Percentiles rank a stretch among this genome's conserved stretches.
These are phyloP conservation scores for Penicillium sclerotiorum DNA, from an alignment of 2,329 filamentous ascomycete genomes.

Conservation along the genomic window DNA sequence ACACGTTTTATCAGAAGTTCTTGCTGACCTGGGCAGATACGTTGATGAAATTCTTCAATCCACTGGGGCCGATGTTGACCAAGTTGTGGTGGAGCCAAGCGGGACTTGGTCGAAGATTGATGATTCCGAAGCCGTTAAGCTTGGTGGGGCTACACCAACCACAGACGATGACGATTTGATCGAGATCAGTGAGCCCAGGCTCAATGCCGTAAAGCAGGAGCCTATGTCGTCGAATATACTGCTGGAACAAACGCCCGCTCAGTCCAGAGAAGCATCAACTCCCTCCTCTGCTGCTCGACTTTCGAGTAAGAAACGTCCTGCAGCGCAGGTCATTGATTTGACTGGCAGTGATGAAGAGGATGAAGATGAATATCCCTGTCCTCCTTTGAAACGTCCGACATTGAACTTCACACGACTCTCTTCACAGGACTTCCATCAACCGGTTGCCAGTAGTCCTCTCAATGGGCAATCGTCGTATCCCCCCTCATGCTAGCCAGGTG, in stretches of 20 bases:
- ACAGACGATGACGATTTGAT: conserved; percentile 54
- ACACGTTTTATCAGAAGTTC: not conserved
- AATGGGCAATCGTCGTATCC: conserved; percentile 10
- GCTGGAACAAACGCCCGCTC: conserved; percentile 37
- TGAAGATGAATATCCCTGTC: conserved; percentile 49
- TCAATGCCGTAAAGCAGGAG: conserved; percentile 43
- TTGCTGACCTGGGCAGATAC: conserved; percentile 58
- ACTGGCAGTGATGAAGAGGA: conserved; percentile 57
- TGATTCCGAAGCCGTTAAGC: conserved; percentile 44
- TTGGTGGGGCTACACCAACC: conserved; percentile 40
- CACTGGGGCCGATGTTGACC: conserved; percentile 71
- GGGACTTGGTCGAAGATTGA: conserved; percentile 70
- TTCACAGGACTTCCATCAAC: conserved; percentile 25
- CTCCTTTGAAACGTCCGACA: conserved; percentile 38
- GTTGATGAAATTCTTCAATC: conserved; percentile 81
- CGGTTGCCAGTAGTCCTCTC: conserved; percentile 22
- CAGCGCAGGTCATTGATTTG: conserved; percentile 56
- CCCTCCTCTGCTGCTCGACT: conserved; percentile 38
- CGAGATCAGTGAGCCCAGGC: conserved; percentile 48
- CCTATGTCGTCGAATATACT: conserved; percentile 24
- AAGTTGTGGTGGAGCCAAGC: conserved; percentile 86
- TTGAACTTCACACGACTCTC: conserved; percentile 27
- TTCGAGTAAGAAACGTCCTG: conserved; percentile 50
- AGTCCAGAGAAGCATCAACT: conserved; percentile 43
- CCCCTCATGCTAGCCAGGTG: not conserved